These are phyloP conservation scores for Colletotrichum gloeosporioides DNA, from an alignment of 2,329 filamentous ascomycete genomes.

Conservation along the genomic window DNA sequence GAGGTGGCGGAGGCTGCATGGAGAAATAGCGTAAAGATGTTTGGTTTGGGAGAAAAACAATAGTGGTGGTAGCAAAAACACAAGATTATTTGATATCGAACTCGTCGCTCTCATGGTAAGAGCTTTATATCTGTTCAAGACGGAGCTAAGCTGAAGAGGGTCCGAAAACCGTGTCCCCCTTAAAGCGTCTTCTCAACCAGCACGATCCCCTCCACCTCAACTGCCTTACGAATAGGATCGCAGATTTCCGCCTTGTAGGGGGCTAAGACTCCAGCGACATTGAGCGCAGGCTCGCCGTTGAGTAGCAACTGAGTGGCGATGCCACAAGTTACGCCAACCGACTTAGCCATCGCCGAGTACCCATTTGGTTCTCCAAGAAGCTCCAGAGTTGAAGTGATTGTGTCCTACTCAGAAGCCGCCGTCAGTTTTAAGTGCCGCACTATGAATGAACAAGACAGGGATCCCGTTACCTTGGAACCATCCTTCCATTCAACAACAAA, in stretches of 20 bases:
- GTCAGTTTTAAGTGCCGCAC: not conserved
- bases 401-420: constrained; percentile 26
- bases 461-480: constrained; percentile 44
- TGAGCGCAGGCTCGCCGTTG: constrained; percentile 66
- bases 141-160: not conserved
- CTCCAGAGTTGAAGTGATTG: constrained; percentile 66
- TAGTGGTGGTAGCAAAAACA: not conserved
- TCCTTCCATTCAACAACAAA: constrained; percentile 73
- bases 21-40: constrained; percentile 39
- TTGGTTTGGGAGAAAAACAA: constrained; percentile 9
- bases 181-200: constrained; percentile 69
- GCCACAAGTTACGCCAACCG: constrained; percentile 72
- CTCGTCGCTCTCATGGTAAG: not conserved
- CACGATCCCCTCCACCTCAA: constrained; percentile 77
- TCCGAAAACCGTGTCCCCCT: not conserved
- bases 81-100: not conserved
- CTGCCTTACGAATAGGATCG: constrained; percentile 75
- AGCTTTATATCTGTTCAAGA: not conserved
- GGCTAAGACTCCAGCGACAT: constrained; percentile 75
- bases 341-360: constrained; percentile 72
- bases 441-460: too few relatives aligned
- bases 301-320: constrained; percentile 80
- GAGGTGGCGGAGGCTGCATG: constrained; percentile 45
- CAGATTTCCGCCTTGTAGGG: constrained; percentile 77
- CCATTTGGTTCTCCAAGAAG: constrained; percentile 72